Conservation (phyloP, 2,329 filamentous ascomycete species). For the Tolypocladium paradoxum region DNA sequence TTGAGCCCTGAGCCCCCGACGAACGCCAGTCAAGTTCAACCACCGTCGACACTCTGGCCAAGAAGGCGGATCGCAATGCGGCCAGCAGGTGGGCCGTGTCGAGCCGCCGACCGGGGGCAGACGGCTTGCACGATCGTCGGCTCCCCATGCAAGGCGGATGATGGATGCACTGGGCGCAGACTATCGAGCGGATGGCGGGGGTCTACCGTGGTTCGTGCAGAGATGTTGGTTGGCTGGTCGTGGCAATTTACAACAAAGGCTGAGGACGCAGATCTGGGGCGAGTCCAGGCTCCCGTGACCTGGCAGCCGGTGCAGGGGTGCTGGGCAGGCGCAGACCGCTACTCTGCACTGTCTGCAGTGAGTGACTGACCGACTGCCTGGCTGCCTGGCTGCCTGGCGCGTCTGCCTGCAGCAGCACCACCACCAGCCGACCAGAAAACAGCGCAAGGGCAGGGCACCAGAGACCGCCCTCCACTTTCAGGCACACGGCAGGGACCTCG, state of each 20-base stretch:
- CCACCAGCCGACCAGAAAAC: not conserved
- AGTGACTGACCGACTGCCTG: too few species aligned
- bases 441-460: not conserved
- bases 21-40: not conserved
- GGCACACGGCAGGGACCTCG: not conserved
- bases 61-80: not conserved
- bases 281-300: not conserved
- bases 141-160: conserved; percentile 1
- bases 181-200: not conserved
- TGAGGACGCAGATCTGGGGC: not conserved
- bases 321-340: not conserved
- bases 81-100: not conserved
- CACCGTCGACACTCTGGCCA: not conserved
- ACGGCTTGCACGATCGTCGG: not conserved
- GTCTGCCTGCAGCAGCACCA: not conserved
- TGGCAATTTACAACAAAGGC: not conserved
- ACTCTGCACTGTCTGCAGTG: too few species aligned
- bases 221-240: not conserved
- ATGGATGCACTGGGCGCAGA: conserved; percentile 1
- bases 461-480: not conserved
- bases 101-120: not conserved
- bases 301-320: not conserved
- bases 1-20: not conserved
- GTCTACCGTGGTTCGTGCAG: not conserved
- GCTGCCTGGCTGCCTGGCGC: too few species aligned